Percentiles rank a stretch among this genome's conserved stretches.
Conservation (phyloP, 2,329 filamentous ascomycete species). For the Lasiodiplodia theobromae region DNA sequence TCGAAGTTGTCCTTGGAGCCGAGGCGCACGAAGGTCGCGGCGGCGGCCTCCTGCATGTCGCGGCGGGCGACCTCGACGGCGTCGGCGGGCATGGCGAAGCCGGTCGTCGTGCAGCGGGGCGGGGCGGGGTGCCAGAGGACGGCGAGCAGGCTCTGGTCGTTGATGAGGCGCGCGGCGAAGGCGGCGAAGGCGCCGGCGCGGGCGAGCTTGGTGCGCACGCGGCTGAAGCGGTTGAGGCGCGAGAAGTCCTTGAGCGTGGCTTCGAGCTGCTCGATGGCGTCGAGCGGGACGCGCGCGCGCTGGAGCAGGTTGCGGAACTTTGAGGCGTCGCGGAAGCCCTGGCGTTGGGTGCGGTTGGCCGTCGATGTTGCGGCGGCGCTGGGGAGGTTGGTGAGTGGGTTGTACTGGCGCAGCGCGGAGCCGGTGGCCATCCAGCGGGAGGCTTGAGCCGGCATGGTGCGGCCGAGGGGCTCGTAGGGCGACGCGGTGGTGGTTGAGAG, state of each 20-base stretch:
- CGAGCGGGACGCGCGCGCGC: neutral
- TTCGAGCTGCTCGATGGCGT: neutral
- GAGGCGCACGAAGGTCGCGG: neutral
- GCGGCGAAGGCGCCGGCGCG: neutral
- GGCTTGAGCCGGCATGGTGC: neutral
- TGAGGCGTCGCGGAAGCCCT: neutral
- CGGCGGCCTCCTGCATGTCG: neutral
- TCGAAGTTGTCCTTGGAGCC: neutral
- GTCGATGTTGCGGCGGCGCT: neutral
- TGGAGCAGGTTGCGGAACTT: neutral
- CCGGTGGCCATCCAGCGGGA: neutral
- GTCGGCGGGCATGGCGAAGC: neutral
- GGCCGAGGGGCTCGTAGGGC: neutral
- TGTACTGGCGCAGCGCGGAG: neutral
- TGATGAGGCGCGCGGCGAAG: neutral
- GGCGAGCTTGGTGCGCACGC: constrained; percentile 11
- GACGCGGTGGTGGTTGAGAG: neutral
- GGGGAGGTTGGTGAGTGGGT: neutral
- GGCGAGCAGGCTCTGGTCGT: neutral
- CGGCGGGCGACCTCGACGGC: neutral
- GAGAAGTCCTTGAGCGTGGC: neutral
- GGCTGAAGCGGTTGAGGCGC: neutral
- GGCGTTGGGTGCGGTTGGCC: neutral
- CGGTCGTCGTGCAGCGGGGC: neutral
- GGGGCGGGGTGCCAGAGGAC: neutral